phyloP scores from a whole-genome alignment of 2,329 filamentous ascomycete species.

The Hypoxylon sp. region DNA sequence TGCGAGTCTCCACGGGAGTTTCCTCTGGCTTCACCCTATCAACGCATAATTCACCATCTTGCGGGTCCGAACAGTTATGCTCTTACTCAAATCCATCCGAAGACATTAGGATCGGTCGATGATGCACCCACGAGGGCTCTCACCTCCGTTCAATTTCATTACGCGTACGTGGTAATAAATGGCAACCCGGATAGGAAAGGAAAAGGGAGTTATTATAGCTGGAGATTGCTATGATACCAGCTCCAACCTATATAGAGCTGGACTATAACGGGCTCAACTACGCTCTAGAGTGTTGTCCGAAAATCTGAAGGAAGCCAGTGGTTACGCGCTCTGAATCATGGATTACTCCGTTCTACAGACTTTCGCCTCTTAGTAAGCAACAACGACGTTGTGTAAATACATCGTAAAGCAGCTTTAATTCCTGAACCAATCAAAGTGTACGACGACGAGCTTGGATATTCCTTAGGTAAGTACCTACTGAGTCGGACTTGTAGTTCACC shows the following conservation, averaged over 20 bases:
- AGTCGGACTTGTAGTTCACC: neutral
- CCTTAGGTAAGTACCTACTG: neutral
- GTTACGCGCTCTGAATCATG: neutral
- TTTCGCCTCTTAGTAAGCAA: neutral
- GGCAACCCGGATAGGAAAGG: neutral
- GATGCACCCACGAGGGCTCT: too few species aligned
- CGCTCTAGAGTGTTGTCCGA: too few species aligned
- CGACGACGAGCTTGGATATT: neutral
- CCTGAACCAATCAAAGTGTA: neutral
- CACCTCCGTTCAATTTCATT: too few species aligned
- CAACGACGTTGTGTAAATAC: neutral
- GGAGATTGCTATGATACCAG: neutral
- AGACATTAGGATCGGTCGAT: too few species aligned
- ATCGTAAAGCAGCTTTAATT: neutral
- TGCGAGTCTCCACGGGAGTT: too few species aligned
- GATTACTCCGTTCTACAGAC: neutral
- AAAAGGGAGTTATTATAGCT: neutral
- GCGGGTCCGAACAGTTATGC: too few species aligned
- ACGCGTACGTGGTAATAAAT: too few species aligned
- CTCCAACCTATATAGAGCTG: neutral
- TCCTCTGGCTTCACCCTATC: too few species aligned
- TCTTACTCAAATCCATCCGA: too few species aligned
- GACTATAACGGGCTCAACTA: neutral
- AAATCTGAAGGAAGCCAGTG: neutral
- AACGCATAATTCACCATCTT: too few species aligned